phyloP scores from a whole-genome alignment of 2,329 filamentous ascomycete species.

The Arthrinium phaeospermum region DNA sequence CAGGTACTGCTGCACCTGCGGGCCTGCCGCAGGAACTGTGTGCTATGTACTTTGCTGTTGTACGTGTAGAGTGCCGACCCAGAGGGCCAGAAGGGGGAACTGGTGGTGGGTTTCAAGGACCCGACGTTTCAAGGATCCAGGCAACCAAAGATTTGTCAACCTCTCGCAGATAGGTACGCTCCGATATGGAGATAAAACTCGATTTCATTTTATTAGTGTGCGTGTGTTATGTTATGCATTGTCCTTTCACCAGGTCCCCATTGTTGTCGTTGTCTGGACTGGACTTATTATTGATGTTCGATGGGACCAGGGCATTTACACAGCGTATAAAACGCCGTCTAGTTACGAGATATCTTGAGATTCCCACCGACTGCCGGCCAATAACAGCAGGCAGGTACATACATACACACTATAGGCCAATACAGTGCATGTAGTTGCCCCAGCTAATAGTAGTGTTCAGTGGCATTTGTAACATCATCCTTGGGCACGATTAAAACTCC shows the following conservation, averaged over 20 bases:
- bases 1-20: not conserved
- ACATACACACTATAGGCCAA: not conserved
- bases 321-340: not conserved
- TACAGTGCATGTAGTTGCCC: not conserved
- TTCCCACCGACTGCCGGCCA: not conserved
- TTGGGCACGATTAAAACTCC: not conserved
- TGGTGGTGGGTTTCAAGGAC: constrained; percentile 14
- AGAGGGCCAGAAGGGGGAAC: not conserved
- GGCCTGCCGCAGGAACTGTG: not conserved
- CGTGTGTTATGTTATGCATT: not conserved
- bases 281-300: not conserved
- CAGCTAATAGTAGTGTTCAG: not conserved
- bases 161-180: not conserved
- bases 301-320: not conserved
- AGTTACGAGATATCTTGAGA: not conserved
- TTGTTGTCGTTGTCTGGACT: not conserved
- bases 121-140: constrained; percentile 11
- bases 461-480: not conserved
- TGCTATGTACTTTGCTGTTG: not conserved
- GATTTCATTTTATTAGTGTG: not conserved
- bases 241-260: not conserved
- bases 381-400: not conserved
- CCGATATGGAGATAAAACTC: not conserved
- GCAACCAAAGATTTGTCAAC: constrained; percentile 6
- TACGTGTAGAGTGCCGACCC: not conserved